Conservation (phyloP, 768 basidiomycete genomes). For the Boletus bicolor region DNA sequence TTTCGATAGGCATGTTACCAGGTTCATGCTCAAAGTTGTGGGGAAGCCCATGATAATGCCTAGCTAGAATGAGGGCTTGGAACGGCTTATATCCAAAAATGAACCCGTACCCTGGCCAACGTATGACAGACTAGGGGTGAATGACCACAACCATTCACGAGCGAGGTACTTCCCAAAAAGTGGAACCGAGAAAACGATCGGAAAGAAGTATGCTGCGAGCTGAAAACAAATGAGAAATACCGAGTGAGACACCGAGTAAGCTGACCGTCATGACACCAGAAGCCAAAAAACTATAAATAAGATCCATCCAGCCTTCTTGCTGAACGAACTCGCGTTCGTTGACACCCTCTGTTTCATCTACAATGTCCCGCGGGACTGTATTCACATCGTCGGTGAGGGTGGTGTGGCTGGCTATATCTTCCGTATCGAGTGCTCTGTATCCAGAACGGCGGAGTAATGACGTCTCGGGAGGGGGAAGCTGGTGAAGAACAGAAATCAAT, state of each 20-base stretch:
- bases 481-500: slow-evolving; percentile 85
- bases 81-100: background rate
- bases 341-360: slow-evolving; percentile 23
- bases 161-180: slow-evolving; percentile 83
- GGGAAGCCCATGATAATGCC: slow-evolving; percentile 98
- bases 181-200: slow-evolving; percentile 82
- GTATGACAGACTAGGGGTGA: slow-evolving; percentile 88
- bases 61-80: slow-evolving; percentile 23
- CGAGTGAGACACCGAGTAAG: background rate
- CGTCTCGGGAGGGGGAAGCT: slow-evolving; percentile 63
- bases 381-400: slow-evolving; percentile 1
- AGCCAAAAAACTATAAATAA: slow-evolving; percentile 73
- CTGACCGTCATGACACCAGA: slow-evolving; percentile 77
- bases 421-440: slow-evolving; percentile 43
- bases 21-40: slow-evolving; percentile 89
- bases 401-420: slow-evolving; percentile 28
- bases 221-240: slow-evolving; percentile 29
- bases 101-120: slow-evolving; percentile 73
- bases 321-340: slow-evolving; percentile 49
- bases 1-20: slow-evolving; percentile 45
- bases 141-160: slow-evolving; percentile 87
- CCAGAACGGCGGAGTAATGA: slow-evolving; percentile 52
- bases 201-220: slow-evolving; percentile 88
- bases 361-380: slow-evolving; percentile 22
- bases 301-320: slow-evolving; percentile 71